Evolutionary conservation across 192 early-diverging fungal genomes (phyloP), one percentile per base, ranked within the genome.

Genomic region (Radiomyces spectabilis): DNA sequence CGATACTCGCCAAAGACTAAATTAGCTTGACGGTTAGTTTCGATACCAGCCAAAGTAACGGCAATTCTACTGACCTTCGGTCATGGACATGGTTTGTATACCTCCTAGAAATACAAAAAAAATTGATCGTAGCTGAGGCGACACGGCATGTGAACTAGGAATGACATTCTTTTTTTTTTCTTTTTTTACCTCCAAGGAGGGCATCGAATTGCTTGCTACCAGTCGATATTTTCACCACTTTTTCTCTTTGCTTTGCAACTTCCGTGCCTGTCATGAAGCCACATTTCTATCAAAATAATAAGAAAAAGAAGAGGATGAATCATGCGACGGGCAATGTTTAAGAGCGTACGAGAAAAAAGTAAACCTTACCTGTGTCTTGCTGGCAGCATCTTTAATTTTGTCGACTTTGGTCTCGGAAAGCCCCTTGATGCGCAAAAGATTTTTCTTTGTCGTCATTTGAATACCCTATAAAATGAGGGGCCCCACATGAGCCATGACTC

Each of bases 391-490:
- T 65, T 89, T 91, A 59, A 93, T 82, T 59, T 93, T 93, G 30
- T 93, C 90, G 10, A 91, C 81, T 51, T 91, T 93, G 25, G 77
- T 74, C 57, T 93, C 90, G 27, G 86, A 87, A 30, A 93, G 69
- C 1, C 90, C 89, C 64, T 91, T 91, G 68, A 89, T 85, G 29
- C 82, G 83, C 41, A 69, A 66, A 0, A 92, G 59, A 47, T 59
- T 74, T 30, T 77, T 76, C 34, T 68, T 68, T 21, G 84, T 88
- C 29, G 75, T 82, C 86, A 88, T 88, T 71, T 87, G 82, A 5
- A 88, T 77, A 7, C 76, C 84, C 85, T 86, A 49, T 33, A 18
- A 31, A 41, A 16, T n/a, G n/a, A n/a, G n/a, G n/a, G n/a, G n/a
- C n/a, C n/a, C n/a, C n/a, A n/a, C n/a, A n/a, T n/a, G n/a, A n/a